A percentile compares a stretch with the other conserved stretches of the same genome.
Conservation (phyloP, 208 protist genomes). For the Acanthamoeba royreba region DNA sequence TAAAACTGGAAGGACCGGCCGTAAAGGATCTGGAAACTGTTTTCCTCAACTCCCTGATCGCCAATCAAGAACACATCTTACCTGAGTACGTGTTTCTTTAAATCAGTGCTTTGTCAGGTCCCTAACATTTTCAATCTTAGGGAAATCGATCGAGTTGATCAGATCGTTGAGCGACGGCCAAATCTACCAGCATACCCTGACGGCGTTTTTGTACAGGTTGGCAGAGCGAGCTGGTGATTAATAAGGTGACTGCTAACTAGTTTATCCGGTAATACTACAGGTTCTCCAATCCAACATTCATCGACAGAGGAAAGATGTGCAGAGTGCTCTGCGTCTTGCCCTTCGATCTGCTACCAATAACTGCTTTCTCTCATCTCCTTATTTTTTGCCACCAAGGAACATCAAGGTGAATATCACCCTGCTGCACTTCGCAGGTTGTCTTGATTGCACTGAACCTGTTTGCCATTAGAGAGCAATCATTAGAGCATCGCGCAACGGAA, state of each 20-base stretch:
- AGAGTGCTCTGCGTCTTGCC: background rate
- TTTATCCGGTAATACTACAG: background rate
- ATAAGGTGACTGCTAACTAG: background rate
- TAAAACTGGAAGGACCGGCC: slow-evolving; percentile 59
- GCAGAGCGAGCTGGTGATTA: background rate
- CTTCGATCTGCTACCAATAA: background rate
- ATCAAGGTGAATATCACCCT: slow-evolving; percentile 11
- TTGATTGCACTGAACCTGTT: background rate
- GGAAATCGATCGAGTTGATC: background rate
- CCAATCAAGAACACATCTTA: slow-evolving; percentile 21
- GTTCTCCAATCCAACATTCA: slow-evolving; percentile 41
- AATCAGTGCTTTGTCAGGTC: background rate
- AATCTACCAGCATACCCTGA: background rate
- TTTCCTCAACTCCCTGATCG: slow-evolving; percentile 46
- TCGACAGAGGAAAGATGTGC: background rate
- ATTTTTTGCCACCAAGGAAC: slow-evolving; percentile 56
- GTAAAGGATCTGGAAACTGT: slow-evolving; percentile 49
- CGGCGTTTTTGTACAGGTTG: background rate
- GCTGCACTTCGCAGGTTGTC: background rate
- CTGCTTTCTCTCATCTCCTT: slow-evolving; percentile 52
- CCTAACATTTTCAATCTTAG: background rate
- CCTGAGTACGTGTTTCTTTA: background rate
- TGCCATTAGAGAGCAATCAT: slow-evolving; percentile 46
- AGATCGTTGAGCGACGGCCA: background rate
- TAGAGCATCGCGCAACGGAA: background rate